These are phyloP conservation scores for Pseudogymnoascus sp. DNA, from an alignment of 2,329 filamentous ascomycete genomes.

Conservation along the genomic window DNA sequence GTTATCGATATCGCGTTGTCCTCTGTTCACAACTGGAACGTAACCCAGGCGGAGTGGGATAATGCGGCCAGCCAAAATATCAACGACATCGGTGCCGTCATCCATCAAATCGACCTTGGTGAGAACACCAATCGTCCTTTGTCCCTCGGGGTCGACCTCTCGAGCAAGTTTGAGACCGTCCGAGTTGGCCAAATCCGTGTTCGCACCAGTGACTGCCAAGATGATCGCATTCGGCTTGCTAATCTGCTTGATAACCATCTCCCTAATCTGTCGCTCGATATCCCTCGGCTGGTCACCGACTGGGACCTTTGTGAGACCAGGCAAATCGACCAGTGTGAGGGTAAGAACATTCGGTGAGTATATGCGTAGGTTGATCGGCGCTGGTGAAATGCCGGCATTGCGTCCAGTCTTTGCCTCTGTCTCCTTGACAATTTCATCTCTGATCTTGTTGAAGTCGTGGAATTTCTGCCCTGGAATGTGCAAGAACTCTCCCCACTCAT, in stretches of 20 bases:
- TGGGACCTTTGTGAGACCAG: constrained; percentile 91
- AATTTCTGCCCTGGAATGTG: constrained; percentile 98
- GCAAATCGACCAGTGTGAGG: constrained; percentile 90
- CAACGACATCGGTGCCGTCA: constrained; percentile 94
- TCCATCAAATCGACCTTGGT: constrained; percentile 99
- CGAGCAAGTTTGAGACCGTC: constrained; percentile 93
- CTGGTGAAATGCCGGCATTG: constrained; percentile 93
- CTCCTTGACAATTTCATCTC: constrained; percentile 94
- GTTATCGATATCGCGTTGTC: constrained; percentile 96
- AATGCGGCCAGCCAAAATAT: constrained; percentile 94
- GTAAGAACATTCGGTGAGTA: constrained; percentile 98
- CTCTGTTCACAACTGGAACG: constrained; percentile 94
- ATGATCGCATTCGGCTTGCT: constrained; percentile 98
- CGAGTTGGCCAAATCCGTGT: constrained; percentile 97
- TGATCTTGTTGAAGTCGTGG: constrained; percentile 95
- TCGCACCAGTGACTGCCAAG: constrained; percentile 89
- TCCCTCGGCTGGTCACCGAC: constrained; percentile 94
- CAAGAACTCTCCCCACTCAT: constrained; percentile 98
- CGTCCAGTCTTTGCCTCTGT: constrained; percentile 93
- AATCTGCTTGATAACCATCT: constrained; percentile 99
- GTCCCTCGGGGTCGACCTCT: constrained; percentile 94
- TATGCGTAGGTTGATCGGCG: constrained; percentile 95
- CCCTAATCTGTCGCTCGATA: constrained; percentile 91
- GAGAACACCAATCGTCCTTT: constrained; percentile 94
- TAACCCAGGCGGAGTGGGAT: constrained; percentile 93